phyloP scores from a whole-genome alignment of 352 stramenopile species.

The Phytophthora ohioensis region DNA sequence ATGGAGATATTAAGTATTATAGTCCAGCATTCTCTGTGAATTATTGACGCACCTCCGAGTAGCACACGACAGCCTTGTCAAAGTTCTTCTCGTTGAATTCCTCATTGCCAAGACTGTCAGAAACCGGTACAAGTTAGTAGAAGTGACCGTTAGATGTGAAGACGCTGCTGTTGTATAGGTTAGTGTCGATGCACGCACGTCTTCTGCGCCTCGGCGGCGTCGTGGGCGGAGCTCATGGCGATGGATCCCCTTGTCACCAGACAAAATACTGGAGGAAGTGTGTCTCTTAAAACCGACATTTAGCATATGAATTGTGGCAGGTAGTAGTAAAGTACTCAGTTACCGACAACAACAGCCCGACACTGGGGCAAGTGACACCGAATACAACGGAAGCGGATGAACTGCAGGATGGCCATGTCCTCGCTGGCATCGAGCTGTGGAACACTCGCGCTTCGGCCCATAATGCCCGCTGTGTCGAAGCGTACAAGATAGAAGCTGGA shows the following conservation, averaged over 20 bases:
- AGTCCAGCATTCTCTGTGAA: not conserved
- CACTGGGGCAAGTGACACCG: no score
- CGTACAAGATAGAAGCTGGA: no score
- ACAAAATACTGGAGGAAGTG: conserved; percentile 6
- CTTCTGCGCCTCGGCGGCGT: conserved; percentile 74
- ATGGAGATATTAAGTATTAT: not conserved
- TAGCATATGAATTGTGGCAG: not conserved
- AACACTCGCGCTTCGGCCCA: no score
- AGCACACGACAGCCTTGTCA: conserved; percentile 79
- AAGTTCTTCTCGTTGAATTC: conserved; percentile 91
- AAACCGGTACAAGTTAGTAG: conserved; percentile 2
- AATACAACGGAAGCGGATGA: no score
- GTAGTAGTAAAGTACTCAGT: no score
- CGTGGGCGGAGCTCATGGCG: conserved; percentile 48
- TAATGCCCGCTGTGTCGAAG: no score
- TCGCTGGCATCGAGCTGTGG: no score
- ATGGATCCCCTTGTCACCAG: conserved; percentile 18
- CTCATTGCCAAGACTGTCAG: conserved; percentile 74
- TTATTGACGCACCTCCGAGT: conserved; percentile 63
- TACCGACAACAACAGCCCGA: no score
- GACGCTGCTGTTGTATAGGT: not conserved
- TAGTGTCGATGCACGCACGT: conserved; percentile 38
- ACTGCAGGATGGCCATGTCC: no score
- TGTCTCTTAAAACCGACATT: not conserved
- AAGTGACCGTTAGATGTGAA: not conserved